Percentiles rank a stretch among this genome's conserved stretches.
Conservation (phyloP, 1,139 yeast species). For the Wickerhamomyces sp. region DNA sequence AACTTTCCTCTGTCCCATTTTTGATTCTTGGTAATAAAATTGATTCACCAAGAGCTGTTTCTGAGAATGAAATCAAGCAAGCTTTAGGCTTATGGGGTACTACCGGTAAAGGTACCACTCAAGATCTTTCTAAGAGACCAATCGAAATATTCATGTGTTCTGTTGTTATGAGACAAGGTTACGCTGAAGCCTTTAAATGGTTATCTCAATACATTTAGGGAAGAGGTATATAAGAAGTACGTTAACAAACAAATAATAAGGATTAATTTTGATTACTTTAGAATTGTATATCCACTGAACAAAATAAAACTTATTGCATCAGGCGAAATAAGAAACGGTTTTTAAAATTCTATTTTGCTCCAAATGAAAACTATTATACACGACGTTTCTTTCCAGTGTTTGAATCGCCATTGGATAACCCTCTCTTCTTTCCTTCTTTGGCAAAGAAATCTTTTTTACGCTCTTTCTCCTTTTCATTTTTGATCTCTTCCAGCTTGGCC, state of each 20-base stretch:
- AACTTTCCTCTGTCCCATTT: constrained; percentile 84
- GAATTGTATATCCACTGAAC: too few relatives aligned
- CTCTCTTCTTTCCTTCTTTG: constrained; percentile 67
- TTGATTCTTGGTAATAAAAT: constrained; percentile 94
- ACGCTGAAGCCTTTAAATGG: constrained; percentile 96
- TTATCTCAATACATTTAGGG: constrained; percentile 81
- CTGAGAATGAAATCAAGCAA: constrained; percentile 90
- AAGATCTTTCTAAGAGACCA: constrained; percentile 80
- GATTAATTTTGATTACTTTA: too few relatives aligned
- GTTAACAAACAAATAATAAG: too few relatives aligned
- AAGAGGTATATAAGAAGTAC: too few relatives aligned
- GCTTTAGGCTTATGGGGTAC: constrained; percentile 86
- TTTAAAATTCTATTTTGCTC: too few relatives aligned
- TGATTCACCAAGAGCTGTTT: constrained; percentile 89
- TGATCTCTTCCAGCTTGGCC: constrained; percentile 68
- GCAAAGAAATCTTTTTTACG: constrained; percentile 85
- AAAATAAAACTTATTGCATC: too few relatives aligned
- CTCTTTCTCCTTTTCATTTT: constrained; percentile 72
- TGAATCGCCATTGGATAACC: constrained; percentile 36
- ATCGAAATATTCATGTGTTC: constrained; percentile 97
- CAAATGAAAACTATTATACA: constrained; percentile 4
- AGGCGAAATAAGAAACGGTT: too few relatives aligned
- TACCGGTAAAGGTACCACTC: constrained; percentile 78
- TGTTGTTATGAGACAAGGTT: constrained; percentile 94
- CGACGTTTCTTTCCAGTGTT: constrained; percentile 28